Conservation (phyloP, 306 rosid species). For the Fagus sylvatica region DNA sequence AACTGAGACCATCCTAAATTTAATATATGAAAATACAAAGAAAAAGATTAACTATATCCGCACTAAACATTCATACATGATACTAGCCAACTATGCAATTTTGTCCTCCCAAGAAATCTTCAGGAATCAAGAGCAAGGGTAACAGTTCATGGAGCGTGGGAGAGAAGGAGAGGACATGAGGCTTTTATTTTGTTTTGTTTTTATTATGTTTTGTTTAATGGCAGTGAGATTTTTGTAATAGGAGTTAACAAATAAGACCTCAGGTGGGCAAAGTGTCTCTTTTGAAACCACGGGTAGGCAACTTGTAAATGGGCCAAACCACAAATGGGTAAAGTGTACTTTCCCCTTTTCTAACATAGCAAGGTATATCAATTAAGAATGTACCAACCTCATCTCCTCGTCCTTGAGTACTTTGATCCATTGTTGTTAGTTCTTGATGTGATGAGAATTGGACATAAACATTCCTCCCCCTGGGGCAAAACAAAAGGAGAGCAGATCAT, state of each 20-base stretch:
- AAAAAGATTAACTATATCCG: neutral
- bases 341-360: constrained; percentile 4
- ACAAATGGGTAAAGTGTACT: too few species aligned
- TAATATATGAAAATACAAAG: neutral
- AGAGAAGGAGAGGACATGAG: too few species aligned
- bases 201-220: too few species aligned
- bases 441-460: constrained; percentile 97
- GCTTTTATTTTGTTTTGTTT: too few species aligned
- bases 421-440: constrained; percentile 92
- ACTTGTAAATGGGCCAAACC: too few species aligned
- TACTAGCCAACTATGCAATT: neutral
- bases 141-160: too few species aligned
- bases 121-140: neutral
- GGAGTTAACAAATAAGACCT: too few species aligned
- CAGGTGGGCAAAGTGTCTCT: too few species aligned
- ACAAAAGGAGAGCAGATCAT: constrained; percentile 21
- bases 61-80: neutral
- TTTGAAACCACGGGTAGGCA: too few species aligned
- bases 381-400: constrained; percentile 95
- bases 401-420: constrained; percentile 88
- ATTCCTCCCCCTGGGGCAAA: constrained; percentile 84
- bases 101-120: constrained; percentile 17
- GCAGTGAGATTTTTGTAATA: too few species aligned
- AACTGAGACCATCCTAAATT: too few species aligned
- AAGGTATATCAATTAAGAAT: constrained; percentile 21